phyloP scores from a whole-genome alignment of 2,329 filamentous ascomycete genomes.

The Xenoacremonium recifei region DNA sequence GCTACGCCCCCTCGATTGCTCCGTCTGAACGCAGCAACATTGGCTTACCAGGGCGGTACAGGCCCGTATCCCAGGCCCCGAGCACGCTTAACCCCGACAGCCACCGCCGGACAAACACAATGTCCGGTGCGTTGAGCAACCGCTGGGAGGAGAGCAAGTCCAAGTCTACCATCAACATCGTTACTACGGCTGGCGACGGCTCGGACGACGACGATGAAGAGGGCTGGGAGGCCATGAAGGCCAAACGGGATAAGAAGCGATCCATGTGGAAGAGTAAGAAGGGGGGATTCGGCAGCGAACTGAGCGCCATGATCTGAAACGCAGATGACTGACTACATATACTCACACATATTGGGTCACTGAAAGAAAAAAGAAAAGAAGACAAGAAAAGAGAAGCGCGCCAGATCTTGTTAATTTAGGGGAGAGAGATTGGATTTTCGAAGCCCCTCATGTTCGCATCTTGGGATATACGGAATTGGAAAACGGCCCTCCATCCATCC shows the following conservation, averaged over 20 bases:
- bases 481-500: slow-evolving; percentile 17
- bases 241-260: slow-evolving; percentile 66
- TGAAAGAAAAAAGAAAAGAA: too few relatives aligned
- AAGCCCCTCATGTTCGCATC: slow-evolving; percentile 25
- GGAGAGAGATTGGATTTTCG: slow-evolving; percentile 26
- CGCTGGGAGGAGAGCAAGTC: slow-evolving; percentile 30
- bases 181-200: slow-evolving; percentile 38
- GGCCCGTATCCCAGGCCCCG: slow-evolving; percentile 74
- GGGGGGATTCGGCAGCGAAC: slow-evolving; percentile 41
- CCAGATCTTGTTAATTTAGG: slow-evolving; percentile 22
- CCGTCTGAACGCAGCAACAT: slow-evolving; percentile 95
- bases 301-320: slow-evolving; percentile 47
- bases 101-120: slow-evolving; percentile 33
- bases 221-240: slow-evolving; percentile 69
- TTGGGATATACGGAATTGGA: slow-evolving; percentile 22
- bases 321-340: slow-evolving; percentile 10
- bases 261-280: slow-evolving; percentile 66
- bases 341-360: too few relatives aligned
- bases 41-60: slow-evolving; percentile 84
- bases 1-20: slow-evolving; percentile 87
- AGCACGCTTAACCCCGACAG: slow-evolving; percentile 25
- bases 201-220: slow-evolving; percentile 62
- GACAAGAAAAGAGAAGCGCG: too few relatives aligned
- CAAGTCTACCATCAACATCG: slow-evolving; percentile 37
- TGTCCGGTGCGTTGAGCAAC: slow-evolving; percentile 30